Percentiles rank a stretch among this genome's conserved stretches.
These are phyloP conservation scores for Entophlyctis helioformis DNA, from an alignment of 192 early-diverging fungal genomes.

Conservation along the genomic window DNA sequence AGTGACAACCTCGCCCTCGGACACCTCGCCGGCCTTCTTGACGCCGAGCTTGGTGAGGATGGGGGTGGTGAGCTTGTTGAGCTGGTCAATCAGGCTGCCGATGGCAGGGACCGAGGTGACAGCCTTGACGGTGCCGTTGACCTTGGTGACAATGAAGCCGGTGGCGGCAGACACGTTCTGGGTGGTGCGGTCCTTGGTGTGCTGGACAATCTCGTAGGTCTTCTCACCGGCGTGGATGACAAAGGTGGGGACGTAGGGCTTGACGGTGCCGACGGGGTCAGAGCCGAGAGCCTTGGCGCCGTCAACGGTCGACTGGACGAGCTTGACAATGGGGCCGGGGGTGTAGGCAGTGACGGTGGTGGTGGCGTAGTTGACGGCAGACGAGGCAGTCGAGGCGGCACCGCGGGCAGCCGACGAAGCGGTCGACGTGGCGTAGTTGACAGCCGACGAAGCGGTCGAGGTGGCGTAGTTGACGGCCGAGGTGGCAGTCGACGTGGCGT, in stretches of 20 bases:
- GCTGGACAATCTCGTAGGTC: slow-evolving; percentile 25
- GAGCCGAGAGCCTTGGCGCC: slow-evolving; percentile 14
- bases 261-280: slow-evolving; percentile 29
- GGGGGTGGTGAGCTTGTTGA: slow-evolving; percentile 23
- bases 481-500: slow-evolving; percentile 6
- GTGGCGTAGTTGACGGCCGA: slow-evolving; percentile 7
- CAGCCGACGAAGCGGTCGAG: slow-evolving; percentile 1
- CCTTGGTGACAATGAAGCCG: slow-evolving; percentile 33
- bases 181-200: slow-evolving; percentile 12
- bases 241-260: slow-evolving; percentile 28
- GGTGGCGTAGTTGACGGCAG: slow-evolving; percentile 22
- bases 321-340: slow-evolving; percentile 27
- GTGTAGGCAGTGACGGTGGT: slow-evolving; percentile 39
- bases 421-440: slow-evolving; percentile 10
- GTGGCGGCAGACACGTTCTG: slow-evolving; percentile 21
- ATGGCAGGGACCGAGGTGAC: slow-evolving; percentile 29
- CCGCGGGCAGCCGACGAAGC: slow-evolving; percentile 4
- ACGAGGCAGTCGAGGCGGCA: slow-evolving; percentile 3
- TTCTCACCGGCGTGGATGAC: slow-evolving; percentile 32
- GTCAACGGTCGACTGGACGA: slow-evolving; percentile 19
- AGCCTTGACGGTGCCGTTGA: slow-evolving; percentile 29
- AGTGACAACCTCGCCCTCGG: too few relatives aligned
- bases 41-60: slow-evolving; percentile 21
- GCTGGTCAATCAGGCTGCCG: slow-evolving; percentile 26
- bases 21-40: too few relatives aligned